These are phyloP conservation scores for Sporobolomyces roseus DNA, from an alignment of 768 basidiomycete genomes.

Conservation along the genomic window DNA sequence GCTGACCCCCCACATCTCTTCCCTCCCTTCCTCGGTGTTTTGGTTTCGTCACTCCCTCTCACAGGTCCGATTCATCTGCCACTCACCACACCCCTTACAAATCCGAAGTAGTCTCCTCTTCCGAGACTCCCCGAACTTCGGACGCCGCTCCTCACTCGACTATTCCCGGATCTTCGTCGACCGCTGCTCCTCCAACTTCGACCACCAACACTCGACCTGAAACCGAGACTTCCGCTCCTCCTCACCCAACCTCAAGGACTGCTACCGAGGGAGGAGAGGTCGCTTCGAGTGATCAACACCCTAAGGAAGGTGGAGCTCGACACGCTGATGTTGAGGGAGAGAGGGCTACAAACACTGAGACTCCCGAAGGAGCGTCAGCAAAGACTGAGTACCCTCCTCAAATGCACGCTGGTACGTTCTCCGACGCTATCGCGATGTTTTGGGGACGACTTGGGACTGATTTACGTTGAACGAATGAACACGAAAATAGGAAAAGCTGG, in stretches of 20 bases:
- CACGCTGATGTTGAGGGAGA: too few species aligned
- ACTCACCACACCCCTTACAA: constrained; percentile 12
- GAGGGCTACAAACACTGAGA: neutral
- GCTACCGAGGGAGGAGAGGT: too few species aligned
- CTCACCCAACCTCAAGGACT: neutral
- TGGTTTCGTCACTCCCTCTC: neutral
- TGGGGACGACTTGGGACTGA: neutral
- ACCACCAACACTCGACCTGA: neutral
- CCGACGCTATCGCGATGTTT: neutral
- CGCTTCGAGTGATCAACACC: too few species aligned
- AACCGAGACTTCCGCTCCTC: neutral
- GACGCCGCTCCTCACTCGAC: constrained; percentile 8
- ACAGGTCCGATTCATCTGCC: constrained; percentile 8
- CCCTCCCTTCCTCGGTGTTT: neutral
- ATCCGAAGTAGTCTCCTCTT: constrained; percentile 1
- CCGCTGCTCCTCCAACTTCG: constrained; percentile 3
- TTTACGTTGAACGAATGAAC: neutral
- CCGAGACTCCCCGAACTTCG: neutral
- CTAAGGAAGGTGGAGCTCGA: too few species aligned
- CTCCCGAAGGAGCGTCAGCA: constrained; percentile 1
- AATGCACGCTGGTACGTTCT: constrained; percentile 5
- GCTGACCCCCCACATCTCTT: neutral
- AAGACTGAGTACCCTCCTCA: constrained; percentile 11
- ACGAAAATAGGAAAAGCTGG: constrained; percentile 14
- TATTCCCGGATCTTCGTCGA: constrained; percentile 13